phyloP scores from a whole-genome alignment of 176 grass and related monocot species.

The Dendrocalamus sinicus region DNA sequence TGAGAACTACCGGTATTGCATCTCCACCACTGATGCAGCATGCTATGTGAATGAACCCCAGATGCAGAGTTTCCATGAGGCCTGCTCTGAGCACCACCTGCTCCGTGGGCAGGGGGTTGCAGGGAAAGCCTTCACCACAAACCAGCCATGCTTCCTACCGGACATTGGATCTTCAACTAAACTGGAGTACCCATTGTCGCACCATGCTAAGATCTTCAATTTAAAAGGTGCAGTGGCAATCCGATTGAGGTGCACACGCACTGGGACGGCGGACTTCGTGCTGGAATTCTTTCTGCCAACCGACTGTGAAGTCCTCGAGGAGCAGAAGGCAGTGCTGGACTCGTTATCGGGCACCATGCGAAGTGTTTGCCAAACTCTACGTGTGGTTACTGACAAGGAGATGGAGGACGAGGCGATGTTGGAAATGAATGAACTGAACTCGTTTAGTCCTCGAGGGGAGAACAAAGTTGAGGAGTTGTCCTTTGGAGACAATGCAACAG shows the following conservation, averaged over 20 bases:
- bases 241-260: slow-evolving; percentile 69
- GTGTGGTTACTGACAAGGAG: slow-evolving; percentile 76
- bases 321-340: slow-evolving; percentile 83
- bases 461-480: slow-evolving; percentile 57
- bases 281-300: slow-evolving; percentile 90
- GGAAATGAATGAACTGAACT: slow-evolving; percentile 66
- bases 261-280: slow-evolving; percentile 75
- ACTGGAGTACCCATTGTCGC: slow-evolving; percentile 78
- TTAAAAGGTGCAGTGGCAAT: slow-evolving; percentile 90
- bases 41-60: slow-evolving; percentile 73
- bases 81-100: slow-evolving; percentile 96
- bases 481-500: slow-evolving; percentile 43
- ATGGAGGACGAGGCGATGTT: slow-evolving; percentile 60
- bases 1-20: slow-evolving; percentile 79
- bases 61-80: slow-evolving; percentile 71
- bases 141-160: slow-evolving; percentile 74
- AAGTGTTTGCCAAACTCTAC: slow-evolving; percentile 74
- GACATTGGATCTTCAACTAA: slow-evolving; percentile 76
- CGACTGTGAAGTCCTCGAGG: slow-evolving; percentile 58
- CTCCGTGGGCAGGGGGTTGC: slow-evolving; percentile 69
- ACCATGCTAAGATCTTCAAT: slow-evolving; percentile 89
- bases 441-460: slow-evolving; percentile 47
- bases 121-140: slow-evolving; percentile 82
- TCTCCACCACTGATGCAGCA: slow-evolving; percentile 74
- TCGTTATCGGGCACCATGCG: slow-evolving; percentile 76